These are phyloP conservation scores for Talaromyces thailandensis DNA, from an alignment of 495 filamentous ascomycete genomes.

Conservation along the genomic window DNA sequence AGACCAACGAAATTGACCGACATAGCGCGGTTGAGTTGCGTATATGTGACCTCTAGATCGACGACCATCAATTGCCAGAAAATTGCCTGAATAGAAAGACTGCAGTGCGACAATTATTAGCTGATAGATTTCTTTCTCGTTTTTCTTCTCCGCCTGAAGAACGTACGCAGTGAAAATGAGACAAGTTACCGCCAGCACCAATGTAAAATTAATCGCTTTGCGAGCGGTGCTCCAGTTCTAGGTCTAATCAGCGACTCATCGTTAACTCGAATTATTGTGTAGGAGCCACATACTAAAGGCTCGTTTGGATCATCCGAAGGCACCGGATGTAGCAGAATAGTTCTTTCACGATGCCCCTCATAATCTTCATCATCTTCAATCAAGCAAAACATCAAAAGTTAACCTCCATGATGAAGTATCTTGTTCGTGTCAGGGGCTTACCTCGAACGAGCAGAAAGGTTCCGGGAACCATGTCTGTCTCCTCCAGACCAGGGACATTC, in stretches of 20 bases:
- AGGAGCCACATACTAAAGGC: constrained; percentile 16
- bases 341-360: not conserved
- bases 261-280: too few relatives aligned
- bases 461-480: constrained; percentile 15
- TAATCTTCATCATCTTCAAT: constrained; percentile 13
- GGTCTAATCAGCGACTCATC: too few relatives aligned
- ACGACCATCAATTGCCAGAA: constrained; percentile 30
- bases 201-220: constrained; percentile 22
- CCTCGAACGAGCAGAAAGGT: constrained; percentile 25
- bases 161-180: constrained; percentile 26
- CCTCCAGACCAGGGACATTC: not conserved
- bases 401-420: not conserved
- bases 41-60: constrained; percentile 19
- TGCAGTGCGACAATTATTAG: not conserved
- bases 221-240: constrained; percentile 25
- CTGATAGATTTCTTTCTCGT: not conserved
- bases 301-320: constrained; percentile 26
- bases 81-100: constrained; percentile 21
- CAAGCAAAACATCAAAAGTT: not conserved
- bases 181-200: constrained; percentile 21
- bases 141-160: not conserved
- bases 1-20: constrained; percentile 27
- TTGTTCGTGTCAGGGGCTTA: not conserved
- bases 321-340: constrained; percentile 20
- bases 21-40: constrained; percentile 18